phyloP scores from a whole-genome alignment of 345 rosid species.

The Gynandropsis gynandra region DNA sequence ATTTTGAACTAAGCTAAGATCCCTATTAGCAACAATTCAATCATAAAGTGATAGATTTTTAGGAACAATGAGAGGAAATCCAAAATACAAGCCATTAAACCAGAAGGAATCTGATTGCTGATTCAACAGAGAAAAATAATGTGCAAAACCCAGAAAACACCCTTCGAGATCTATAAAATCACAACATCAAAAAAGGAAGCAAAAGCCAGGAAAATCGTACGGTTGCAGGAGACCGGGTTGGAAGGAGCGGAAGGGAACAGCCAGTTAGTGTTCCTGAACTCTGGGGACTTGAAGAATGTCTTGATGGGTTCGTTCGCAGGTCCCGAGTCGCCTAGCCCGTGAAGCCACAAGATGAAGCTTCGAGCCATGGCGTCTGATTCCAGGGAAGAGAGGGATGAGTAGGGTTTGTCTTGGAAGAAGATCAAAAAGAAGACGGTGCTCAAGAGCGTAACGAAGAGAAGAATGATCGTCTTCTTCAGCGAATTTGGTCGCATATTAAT shows the following conservation, averaged over 20 bases:
- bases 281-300: constrained; percentile 49
- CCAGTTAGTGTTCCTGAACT: constrained; percentile 59
- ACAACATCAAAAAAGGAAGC: background rate
- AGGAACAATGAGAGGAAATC: no score
- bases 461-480: constrained; percentile 17
- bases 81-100: no score
- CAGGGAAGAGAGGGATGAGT: constrained; percentile 24
- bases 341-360: constrained; percentile 75
- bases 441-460: constrained; percentile 20
- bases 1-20: no score
- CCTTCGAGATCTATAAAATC: background rate
- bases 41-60: no score
- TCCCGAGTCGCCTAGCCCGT: constrained; percentile 79
- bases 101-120: no score
- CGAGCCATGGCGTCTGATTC: constrained; percentile 36
- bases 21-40: no score
- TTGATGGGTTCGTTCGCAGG: constrained; percentile 86
- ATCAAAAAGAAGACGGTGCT: constrained; percentile 32
- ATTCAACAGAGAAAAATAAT: no score
- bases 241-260: constrained; percentile 65
- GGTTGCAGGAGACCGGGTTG: constrained; percentile 52
- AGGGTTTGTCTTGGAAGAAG: constrained; percentile 23
- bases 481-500: constrained; percentile 22
- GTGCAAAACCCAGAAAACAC: background rate
- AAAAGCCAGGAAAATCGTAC: constrained; percentile 18